Evolutionary conservation across 352 stramenopile species (phyloP).

Genomic region (Globisporangium iwayamae): DNA sequence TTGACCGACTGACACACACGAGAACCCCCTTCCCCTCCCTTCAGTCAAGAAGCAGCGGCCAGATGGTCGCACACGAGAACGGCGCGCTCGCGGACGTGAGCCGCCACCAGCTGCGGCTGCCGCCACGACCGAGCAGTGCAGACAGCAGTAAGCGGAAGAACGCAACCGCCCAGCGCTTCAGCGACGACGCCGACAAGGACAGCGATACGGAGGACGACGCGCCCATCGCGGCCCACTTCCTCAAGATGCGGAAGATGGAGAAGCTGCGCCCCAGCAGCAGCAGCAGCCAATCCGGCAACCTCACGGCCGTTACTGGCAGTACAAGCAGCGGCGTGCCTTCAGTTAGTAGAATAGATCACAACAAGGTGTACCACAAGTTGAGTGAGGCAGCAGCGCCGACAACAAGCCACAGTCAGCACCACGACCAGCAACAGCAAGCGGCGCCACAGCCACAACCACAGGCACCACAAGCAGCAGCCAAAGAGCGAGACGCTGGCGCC

Average conservation of each 20-base stretch:
- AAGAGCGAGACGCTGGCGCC: constrained; percentile 7
- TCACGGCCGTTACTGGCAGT: neutral
- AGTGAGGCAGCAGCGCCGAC: neutral
- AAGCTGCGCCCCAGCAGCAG: neutral
- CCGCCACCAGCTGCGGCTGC: constrained; percentile 6
- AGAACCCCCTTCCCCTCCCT: neutral
- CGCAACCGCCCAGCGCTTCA: constrained; percentile 3
- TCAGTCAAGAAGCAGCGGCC: neutral
- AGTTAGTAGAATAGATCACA: constrained; percentile 10
- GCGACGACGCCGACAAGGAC: constrained; percentile 4
- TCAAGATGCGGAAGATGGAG: constrained; percentile 15
- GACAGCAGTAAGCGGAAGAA: constrained; percentile 7
- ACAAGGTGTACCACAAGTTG: constrained; percentile 3
- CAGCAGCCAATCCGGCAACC: neutral
- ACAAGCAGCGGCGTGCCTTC: neutral
- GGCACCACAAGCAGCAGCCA: neutral
- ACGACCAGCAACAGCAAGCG: constrained; percentile 1
- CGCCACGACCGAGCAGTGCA: neutral
- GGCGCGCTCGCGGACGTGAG: constrained; percentile 1
- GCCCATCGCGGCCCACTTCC: constrained; percentile 12
- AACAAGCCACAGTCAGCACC: neutral
- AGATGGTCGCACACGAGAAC: constrained; percentile 15
- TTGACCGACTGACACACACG: neutral
- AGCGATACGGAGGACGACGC: constrained; percentile 18
- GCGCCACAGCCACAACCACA: neutral